phyloP scores from a whole-genome alignment of 495 filamentous ascomycete species.

The Neohortaea acidophila region DNA sequence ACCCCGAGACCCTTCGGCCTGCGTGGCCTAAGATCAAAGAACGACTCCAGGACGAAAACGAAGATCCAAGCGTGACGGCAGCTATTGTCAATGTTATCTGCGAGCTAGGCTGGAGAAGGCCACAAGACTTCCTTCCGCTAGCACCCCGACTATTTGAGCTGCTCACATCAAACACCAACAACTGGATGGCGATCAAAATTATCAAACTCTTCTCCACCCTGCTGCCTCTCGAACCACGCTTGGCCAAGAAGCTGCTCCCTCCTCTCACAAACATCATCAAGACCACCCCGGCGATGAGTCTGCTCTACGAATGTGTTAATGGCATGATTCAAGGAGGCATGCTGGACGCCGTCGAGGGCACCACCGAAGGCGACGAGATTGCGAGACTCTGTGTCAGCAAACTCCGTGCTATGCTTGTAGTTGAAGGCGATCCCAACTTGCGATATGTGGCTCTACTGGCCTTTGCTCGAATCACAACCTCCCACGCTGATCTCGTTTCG shows the following conservation, averaged over 20 bases:
- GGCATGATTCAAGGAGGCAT: slow-evolving; percentile 95
- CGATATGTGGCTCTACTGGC: slow-evolving; percentile 95
- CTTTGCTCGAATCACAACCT: slow-evolving; percentile 81
- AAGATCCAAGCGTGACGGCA: slow-evolving; percentile 86
- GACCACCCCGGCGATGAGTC: slow-evolving; percentile 88
- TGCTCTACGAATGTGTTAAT: slow-evolving; percentile 95
- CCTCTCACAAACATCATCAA: slow-evolving; percentile 84
- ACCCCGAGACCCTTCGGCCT: slow-evolving; percentile 78
- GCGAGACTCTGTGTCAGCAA: slow-evolving; percentile 87
- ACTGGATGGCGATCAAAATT: slow-evolving; percentile 99
- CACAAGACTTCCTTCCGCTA: slow-evolving; percentile 81
- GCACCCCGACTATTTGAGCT: slow-evolving; percentile 85
- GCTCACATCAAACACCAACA: slow-evolving; percentile 83
- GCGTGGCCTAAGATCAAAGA: slow-evolving; percentile 97
- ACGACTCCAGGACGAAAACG: slow-evolving; percentile 71
- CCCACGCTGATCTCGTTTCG: slow-evolving; percentile 73
- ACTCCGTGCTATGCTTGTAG: slow-evolving; percentile 79
- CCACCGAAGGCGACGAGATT: slow-evolving; percentile 73
- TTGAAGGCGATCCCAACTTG: slow-evolving; percentile 85
- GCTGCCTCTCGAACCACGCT: slow-evolving; percentile 78
- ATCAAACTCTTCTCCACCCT: slow-evolving; percentile 98
- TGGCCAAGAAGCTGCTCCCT: slow-evolving; percentile 86
- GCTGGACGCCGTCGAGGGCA: slow-evolving; percentile 58
- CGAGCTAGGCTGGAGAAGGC: slow-evolving; percentile 85
- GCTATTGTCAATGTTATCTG: slow-evolving; percentile 94